Evolutionary conservation across 2,329 filamentous ascomycete genomes (phyloP), one percentile per base, ranked within the genome.

Genomic region (Chaetomium sp.): DNA sequence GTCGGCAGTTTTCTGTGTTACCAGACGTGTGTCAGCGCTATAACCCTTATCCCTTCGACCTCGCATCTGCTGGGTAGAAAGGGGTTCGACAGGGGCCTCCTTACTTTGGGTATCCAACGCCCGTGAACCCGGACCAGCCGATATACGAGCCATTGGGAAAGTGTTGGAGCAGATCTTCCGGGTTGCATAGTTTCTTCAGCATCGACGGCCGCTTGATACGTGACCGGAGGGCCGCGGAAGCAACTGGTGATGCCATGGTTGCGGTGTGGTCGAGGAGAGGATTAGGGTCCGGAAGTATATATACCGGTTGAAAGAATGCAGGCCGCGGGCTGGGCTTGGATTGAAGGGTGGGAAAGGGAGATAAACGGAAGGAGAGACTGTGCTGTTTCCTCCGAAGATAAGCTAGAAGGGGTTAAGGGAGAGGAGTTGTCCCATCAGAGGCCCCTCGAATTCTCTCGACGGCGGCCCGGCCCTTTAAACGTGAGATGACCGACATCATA

Each of bases 41-140:
- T 12, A 11, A 10, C 6, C 14, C 40, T 6, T 27, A 42, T 5
- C 14, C 40, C 40, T 42, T 8, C 4, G 40, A 12, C 40, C 14
- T 42, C 40, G 11, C 40, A 27, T 27, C 19, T 27, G 19, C 19
- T 27, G 19, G 19, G 19, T 27, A 27, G 19, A 27, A 27, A 27
- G 19, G 19, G 19, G 19, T 27, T 27, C 40, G 40, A n/a, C 40
- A 42, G 9, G 11, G 11, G 12, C 14, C 27, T 43, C 38, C 19
- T 42, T 50, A 88, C 87, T 94, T 94, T 61, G 89, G 89, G 74
- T 94, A 94, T 57, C 89, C 89, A 53, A 95, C 89, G 65, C 89
- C 90, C 10, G 90, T 95, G 73, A 95, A 95, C 38, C 90, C 90
- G 61, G 85, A 90, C 90, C 90, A 95, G 66, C 90, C 91, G 65